Conservation (phyloP, 139 green algal genomes). For the Gonium pectorale region DNA sequence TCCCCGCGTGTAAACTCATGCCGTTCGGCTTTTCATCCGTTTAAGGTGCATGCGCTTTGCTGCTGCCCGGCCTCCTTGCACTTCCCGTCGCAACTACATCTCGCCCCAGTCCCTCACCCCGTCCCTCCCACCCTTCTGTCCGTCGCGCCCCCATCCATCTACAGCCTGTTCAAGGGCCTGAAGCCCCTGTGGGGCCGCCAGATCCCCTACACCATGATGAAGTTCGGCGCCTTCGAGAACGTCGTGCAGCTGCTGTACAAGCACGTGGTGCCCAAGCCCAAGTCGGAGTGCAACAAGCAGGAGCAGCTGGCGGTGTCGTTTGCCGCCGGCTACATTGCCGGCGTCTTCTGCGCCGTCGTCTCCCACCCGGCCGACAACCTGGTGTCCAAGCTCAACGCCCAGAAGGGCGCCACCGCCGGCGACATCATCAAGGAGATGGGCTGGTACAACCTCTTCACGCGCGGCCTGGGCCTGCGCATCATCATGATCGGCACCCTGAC, state of each 20-base stretch:
- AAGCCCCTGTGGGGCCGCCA: slow-evolving; percentile 91
- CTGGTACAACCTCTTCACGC: slow-evolving; percentile 82
- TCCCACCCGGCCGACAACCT: slow-evolving; percentile 95
- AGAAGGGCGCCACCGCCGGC: slow-evolving; percentile 77
- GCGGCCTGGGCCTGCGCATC: slow-evolving; percentile 90
- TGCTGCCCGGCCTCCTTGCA: too few relatives aligned
- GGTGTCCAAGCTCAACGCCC: slow-evolving; percentile 93
- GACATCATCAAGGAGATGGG: slow-evolving; percentile 90
- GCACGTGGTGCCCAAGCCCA: slow-evolving; percentile 93
- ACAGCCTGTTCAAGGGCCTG: slow-evolving; percentile 90
- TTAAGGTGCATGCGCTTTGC: too few relatives aligned
- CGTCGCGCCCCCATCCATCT: neutral
- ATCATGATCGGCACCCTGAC: slow-evolving; percentile 95
- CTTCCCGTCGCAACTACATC: too few relatives aligned
- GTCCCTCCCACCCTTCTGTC: neutral
- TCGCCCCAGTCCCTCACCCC: neutral
- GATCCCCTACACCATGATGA: slow-evolving; percentile 98
- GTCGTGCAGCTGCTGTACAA: slow-evolving; percentile 90
- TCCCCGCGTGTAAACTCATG: neutral
- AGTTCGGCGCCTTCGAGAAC: slow-evolving; percentile 96
- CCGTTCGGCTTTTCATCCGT: neutral
- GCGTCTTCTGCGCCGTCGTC: slow-evolving; percentile 92
- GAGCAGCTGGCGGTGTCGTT: slow-evolving; percentile 95
- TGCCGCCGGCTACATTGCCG: slow-evolving; percentile 87
- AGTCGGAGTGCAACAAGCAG: slow-evolving; percentile 88